These are phyloP conservation scores for Clonostachys solani DNA, from an alignment of 2,329 filamentous ascomycete genomes.

Conservation along the genomic window DNA sequence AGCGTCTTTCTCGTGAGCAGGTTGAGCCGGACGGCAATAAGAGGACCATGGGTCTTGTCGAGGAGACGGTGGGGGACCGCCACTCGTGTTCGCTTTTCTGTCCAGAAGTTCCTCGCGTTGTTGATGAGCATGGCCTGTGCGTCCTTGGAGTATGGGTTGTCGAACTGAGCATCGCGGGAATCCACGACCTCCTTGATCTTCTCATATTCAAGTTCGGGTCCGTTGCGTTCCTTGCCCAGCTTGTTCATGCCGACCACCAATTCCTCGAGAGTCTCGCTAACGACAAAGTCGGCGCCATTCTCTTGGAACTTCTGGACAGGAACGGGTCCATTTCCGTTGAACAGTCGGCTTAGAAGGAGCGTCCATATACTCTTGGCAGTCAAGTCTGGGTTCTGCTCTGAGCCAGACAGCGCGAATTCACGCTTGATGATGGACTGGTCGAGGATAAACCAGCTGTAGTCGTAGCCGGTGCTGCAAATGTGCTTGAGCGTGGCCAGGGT, in stretches of 20 bases:
- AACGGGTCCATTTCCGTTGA: constrained; percentile 45
- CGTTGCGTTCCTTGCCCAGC: constrained; percentile 38
- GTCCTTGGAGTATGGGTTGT: constrained; percentile 54
- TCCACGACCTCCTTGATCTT: constrained; percentile 42
- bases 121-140: constrained; percentile 58
- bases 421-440: constrained; percentile 54
- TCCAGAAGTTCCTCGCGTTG: constrained; percentile 51
- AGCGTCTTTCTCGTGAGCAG: constrained; percentile 58
- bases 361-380: constrained; percentile 52
- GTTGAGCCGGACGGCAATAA: constrained; percentile 58
- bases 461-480: constrained; percentile 56
- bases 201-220: constrained; percentile 40
- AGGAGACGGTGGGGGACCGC: constrained; percentile 48
- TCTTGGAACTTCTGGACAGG: constrained; percentile 56
- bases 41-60: constrained; percentile 49
- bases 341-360: constrained; percentile 39
- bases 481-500: constrained; percentile 54
- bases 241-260: constrained; percentile 56
- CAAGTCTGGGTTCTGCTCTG: constrained; percentile 59
- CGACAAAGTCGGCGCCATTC: constrained; percentile 55
- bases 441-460: constrained; percentile 61
- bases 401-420: constrained; percentile 58
- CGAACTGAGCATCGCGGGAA: constrained; percentile 49
- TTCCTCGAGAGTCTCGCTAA: constrained; percentile 49
- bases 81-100: constrained; percentile 45